Base-by-base conservation (phyloP, 2,329 filamentous ascomycete species). In the Hirsutella thompsonii region DNA sequence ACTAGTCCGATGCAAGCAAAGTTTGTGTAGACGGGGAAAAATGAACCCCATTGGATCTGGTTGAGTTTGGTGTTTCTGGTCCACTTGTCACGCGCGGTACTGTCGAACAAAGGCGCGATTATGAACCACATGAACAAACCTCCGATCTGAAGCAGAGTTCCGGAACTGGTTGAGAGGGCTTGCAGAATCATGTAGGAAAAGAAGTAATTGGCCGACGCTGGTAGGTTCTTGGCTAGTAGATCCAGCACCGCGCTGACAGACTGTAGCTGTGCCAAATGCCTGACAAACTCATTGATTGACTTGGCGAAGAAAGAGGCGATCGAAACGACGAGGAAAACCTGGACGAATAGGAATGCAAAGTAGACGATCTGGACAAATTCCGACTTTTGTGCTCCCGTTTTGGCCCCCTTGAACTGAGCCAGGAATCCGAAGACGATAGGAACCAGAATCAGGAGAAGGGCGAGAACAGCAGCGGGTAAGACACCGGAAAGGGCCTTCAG, bases 161-260 rank as follows among this genome's bases (percentile, higher is more conserved):
- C 88, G 1, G 90, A 90, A 58, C 88, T 94, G 47, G 86, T 88
- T 47, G 86, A 88, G 52, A 96, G 71, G 1, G 89, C 87, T 54
- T 96, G 92, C 9, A 98, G 79, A 56, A 95, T 82, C 79, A 98
- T 89, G 72, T 98, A 98, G 1, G 87, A 90, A 69, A 95, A 96
- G 68, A 96, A 98, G 61, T 96, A 98, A 56, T 95, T 94, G 51
- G 87, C 83, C 0, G 89, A 82, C 50, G 78, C 83, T 2, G 92
- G 92, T 5, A 98, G 66, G 45, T 89, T 92, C 10, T 68, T 59
- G 0, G 90, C 90, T 21, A 98, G 66, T 0, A 83, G 69, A 16
- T 76, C 60, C 0, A 92, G 76, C 43, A 93, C 75, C 30, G 70
- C 71, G n/a, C 67, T 63, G 8, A 86, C 79, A 36, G 85, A 70